Evolutionary conservation across 179 eudicot genomes (phyloP).

Genomic region (Silene coronaria): DNA sequence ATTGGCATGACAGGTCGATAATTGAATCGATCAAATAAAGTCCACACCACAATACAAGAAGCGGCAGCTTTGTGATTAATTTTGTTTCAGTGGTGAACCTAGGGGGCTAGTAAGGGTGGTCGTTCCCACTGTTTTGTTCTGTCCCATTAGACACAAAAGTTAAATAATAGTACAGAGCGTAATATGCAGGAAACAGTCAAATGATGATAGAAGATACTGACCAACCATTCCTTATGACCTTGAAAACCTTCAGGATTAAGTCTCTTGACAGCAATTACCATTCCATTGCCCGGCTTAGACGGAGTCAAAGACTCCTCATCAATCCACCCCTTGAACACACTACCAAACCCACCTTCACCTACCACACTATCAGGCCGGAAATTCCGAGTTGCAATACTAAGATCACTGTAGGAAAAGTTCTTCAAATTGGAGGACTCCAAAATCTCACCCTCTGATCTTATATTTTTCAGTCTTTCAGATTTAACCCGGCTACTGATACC

Average conservation of each 20-base stretch:
- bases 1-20: no score
- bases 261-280: conserved; percentile 39
- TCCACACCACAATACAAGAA: no score
- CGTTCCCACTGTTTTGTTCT: no score
- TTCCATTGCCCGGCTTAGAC: conserved; percentile 32
- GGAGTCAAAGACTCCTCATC: conserved; percentile 37
- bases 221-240: conserved; percentile 52
- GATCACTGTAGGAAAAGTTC: conserved; percentile 32
- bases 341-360: conserved; percentile 52
- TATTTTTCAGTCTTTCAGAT: conserved; percentile 24
- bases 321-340: conserved; percentile 40
- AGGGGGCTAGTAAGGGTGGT: no score
- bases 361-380: conserved; percentile 43
- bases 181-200: no score
- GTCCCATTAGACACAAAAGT: no score
- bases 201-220: conserved; percentile 21
- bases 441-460: conserved; percentile 37
- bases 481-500: conserved; percentile 15
- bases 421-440: conserved; percentile 39
- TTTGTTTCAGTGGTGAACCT: no score
- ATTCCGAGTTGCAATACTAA: conserved; percentile 31
- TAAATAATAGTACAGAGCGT: no score
- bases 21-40: no score
- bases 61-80: no score
- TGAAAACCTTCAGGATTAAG: conserved; percentile 43